These are phyloP conservation scores for Fusarium nanum DNA, from an alignment of 2,329 filamentous ascomycete genomes.

Conservation along the genomic window DNA sequence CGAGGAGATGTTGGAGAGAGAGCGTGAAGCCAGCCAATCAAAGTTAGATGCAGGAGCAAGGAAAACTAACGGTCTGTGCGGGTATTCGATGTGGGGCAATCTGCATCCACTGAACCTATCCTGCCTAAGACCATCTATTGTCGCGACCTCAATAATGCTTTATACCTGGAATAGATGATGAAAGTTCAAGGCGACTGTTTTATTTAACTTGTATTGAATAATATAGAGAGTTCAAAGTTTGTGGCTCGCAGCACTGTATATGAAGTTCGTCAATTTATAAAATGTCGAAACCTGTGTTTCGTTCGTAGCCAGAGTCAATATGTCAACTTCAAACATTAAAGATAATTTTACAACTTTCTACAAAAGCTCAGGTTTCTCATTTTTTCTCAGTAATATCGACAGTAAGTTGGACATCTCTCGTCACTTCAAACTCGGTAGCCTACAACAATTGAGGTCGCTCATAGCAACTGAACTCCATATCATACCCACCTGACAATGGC, in stretches of 20 bases:
- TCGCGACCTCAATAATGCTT: background rate
- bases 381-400: too few relatives aligned
- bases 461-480: too few relatives aligned
- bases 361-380: too few relatives aligned
- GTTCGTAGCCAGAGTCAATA: background rate
- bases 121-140: background rate
- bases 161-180: background rate
- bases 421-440: too few relatives aligned
- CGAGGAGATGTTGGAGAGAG: constrained; percentile 20
- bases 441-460: too few relatives aligned
- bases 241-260: background rate
- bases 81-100: constrained; percentile 8
- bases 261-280: too few relatives aligned
- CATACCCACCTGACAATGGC: too few relatives aligned
- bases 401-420: too few relatives aligned
- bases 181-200: background rate
- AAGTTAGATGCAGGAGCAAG: constrained; percentile 7
- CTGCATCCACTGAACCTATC: background rate
- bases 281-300: background rate
- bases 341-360: too few relatives aligned
- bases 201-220: background rate
- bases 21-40: constrained; percentile 35
- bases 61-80: constrained; percentile 20
- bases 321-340: background rate
- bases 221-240: background rate